Evolutionary conservation across 2,329 filamentous ascomycete species (phyloP), one percentile per base, ranked within the genome.

Genomic region (Trichophyton equinum): DNA sequence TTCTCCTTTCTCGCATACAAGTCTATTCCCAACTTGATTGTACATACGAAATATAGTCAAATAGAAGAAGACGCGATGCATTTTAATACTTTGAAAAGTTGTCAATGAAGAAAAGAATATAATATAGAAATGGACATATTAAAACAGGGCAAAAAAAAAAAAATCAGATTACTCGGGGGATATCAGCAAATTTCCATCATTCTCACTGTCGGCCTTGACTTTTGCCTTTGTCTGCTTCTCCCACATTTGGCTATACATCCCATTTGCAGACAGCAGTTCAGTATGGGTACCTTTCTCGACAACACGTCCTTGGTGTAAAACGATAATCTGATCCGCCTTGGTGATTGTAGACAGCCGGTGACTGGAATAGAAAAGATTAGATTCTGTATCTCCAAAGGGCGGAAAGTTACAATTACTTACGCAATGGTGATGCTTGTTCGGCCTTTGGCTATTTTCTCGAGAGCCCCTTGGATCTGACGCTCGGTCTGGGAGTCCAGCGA

Each of bases 351-450:
- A 74, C 73, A 15, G 65, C 64, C 62, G 66, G 69, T 20, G 33
- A 38, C 33, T 38, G 11, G 8, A 8, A 7, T 38, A 38, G 8
- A 38, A 13, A 76, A 67, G 0, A 73, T 76, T 1, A 74, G 67
- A 76, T 67, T 58, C 18, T 6, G 20, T 25, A 20, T 47, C 18
- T 22, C 18, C 7, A n/a, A 47, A 20, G n/a, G 0, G 7, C 11
- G 25, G 11, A 18, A 20, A 47, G 22, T 22, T 20, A 15, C 18
- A 22, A 18, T 42, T 5, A 79, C 65, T 64, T 79, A 79, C 11
- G 79, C 78, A 64, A 81, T 75, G 0, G 78, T 69, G 60, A 81
- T 78, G 0, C 79, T 81, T 1, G 81, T 83, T 18, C 80, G 74
- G 3, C 72, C 75, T 33, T 70, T 70, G 57, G 74, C 77, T 27